Evolutionary conservation across 2,329 filamentous ascomycete species (phyloP).

Genomic region (Talaromyces verruculosus): DNA sequence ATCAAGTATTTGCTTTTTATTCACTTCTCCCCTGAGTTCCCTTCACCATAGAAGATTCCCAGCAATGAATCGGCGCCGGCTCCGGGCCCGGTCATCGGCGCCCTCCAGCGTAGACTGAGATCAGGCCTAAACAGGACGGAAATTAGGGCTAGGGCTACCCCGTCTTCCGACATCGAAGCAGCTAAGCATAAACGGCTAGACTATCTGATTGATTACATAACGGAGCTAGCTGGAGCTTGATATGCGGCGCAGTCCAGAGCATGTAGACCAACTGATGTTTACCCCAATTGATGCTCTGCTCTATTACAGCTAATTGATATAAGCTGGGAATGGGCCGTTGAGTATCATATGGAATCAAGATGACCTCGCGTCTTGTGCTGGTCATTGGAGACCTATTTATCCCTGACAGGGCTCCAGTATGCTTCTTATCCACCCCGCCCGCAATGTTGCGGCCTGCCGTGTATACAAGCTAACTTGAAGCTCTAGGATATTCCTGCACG

Average conservation of each 20-base stretch:
- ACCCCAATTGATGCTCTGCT: not conserved
- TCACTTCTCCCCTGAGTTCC: not conserved
- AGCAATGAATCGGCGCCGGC: constrained; percentile 7
- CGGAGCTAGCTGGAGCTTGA: constrained; percentile 3
- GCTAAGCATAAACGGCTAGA: not conserved
- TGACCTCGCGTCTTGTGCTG: constrained; percentile 85
- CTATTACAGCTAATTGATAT: not conserved
- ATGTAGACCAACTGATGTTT: not conserved
- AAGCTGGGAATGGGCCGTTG: constrained; percentile 33
- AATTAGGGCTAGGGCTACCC: constrained; percentile 7
- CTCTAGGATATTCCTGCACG: constrained; percentile 76
- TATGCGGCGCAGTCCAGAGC: not conserved
- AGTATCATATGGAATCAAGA: constrained; percentile 36
- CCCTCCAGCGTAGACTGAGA: not conserved
- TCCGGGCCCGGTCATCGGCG: constrained; percentile 16
- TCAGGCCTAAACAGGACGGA: not conserved
- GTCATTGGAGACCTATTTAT: constrained; percentile 93
- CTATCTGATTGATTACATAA: constrained; percentile 6
- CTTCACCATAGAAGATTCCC: not conserved
- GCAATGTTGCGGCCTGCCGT: constrained; percentile 11
- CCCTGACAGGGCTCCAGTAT: constrained; percentile 79
- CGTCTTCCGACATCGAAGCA: not conserved
- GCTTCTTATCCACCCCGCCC: constrained; percentile 28
- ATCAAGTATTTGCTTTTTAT: not conserved
- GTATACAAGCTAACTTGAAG: constrained; percentile 14